These are phyloP conservation scores for Malassezia cuniculi DNA, from an alignment of 1,284 basidiomycete species.

Conservation along the genomic window DNA sequence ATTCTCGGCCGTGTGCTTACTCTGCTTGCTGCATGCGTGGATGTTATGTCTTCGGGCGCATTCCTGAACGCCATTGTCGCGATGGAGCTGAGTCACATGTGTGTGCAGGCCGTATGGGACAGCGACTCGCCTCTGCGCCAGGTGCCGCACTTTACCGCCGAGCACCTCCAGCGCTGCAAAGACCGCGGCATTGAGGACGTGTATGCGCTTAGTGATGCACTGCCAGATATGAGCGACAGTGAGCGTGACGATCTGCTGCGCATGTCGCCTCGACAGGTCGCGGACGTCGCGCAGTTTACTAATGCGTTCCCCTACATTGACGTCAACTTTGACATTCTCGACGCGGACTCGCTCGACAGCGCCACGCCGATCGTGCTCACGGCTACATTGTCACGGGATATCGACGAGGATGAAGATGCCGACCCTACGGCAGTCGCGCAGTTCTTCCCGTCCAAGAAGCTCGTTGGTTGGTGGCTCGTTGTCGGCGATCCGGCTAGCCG, in stretches of 20 bases:
- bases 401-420: constrained; percentile 61
- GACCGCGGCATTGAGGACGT: constrained; percentile 34
- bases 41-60: constrained; percentile 93
- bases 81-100: constrained; percentile 99
- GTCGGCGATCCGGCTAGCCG: constrained; percentile 63
- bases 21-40: constrained; percentile 58
- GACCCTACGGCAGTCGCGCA: constrained; percentile 62
- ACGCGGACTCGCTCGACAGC: constrained; percentile 61
- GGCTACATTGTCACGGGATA: constrained; percentile 68
- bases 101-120: constrained; percentile 95
- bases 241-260: constrained; percentile 58
- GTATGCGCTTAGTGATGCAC: constrained; percentile 28
- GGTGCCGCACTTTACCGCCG: constrained; percentile 76
- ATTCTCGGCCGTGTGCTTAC: constrained; percentile 83
- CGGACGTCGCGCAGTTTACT: constrained; percentile 55
- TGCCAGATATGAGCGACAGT: constrained; percentile 28
- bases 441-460: constrained; percentile 78
- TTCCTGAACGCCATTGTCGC: constrained; percentile 87
- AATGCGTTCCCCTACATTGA: constrained; percentile 53
- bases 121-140: constrained; percentile 64
- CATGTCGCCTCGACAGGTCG: constrained; percentile 63
- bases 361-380: constrained; percentile 68
- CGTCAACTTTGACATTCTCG: constrained; percentile 59
- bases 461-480: constrained; percentile 94
- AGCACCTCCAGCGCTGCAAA: constrained; percentile 69